A percentile compares a stretch with the other conserved stretches of the same genome.
Conservation (phyloP, 352 stramenopile genomes). For the Phytopythium vexans region DNA sequence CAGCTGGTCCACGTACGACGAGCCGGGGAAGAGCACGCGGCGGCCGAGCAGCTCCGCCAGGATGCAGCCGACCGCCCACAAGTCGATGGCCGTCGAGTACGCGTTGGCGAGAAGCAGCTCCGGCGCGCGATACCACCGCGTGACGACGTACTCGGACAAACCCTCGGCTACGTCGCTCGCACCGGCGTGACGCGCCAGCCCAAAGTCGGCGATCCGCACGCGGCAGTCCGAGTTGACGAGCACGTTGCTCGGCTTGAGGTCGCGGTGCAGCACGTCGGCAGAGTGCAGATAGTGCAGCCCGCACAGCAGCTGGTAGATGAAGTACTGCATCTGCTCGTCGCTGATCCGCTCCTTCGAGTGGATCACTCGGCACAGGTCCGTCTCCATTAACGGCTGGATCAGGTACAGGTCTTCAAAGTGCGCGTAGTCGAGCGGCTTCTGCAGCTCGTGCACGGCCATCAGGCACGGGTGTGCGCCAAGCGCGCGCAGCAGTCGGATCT, state of each 20-base stretch:
- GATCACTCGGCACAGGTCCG: slow-evolving; percentile 90
- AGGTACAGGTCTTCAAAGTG: slow-evolving; percentile 98
- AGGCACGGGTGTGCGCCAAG: slow-evolving; percentile 71
- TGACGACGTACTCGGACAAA: slow-evolving; percentile 93
- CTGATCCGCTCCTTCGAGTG: slow-evolving; percentile 88
- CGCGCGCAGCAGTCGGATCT: slow-evolving; percentile 89
- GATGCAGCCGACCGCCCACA: slow-evolving; percentile 99
- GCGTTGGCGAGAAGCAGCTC: slow-evolving; percentile 81
- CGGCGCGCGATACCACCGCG: slow-evolving; percentile 89
- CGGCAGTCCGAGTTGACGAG: slow-evolving; percentile 93
- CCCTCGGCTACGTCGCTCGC: slow-evolving; percentile 78
- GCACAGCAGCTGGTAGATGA: slow-evolving; percentile 95
- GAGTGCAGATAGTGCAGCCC: slow-evolving; percentile 96
- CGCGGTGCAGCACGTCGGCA: slow-evolving; percentile 93
- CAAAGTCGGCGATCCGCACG: slow-evolving; percentile 89
- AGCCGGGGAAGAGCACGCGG: slow-evolving; percentile 77
- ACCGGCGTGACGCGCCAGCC: slow-evolving; percentile 75
- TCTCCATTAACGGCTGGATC: slow-evolving; percentile 97
- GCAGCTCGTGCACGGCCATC: slow-evolving; percentile 84
- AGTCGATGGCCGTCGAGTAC: slow-evolving; percentile 89
- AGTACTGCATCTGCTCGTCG: slow-evolving; percentile 95
- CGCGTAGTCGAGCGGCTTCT: slow-evolving; percentile 76
- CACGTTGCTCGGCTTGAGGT: slow-evolving; percentile 98
- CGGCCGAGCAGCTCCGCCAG: slow-evolving; percentile 97
- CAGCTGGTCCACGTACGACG: slow-evolving; percentile 86